phyloP scores from a whole-genome alignment of 2,329 filamentous ascomycete genomes.

The Scolecobasidium constrictum region DNA sequence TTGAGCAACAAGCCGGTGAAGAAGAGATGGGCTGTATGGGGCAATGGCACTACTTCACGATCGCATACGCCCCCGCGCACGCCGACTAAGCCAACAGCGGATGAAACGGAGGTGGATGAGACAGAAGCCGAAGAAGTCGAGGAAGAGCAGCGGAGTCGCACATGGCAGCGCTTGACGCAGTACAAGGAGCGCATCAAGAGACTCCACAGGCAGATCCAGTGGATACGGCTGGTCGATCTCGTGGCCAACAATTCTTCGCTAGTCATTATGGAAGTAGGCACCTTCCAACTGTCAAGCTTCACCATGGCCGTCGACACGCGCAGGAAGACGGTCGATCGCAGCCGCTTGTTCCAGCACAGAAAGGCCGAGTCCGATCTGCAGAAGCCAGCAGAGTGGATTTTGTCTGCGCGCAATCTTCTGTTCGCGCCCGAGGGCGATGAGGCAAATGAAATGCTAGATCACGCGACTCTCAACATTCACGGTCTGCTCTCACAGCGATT shows the following conservation, averaged over 20 bases:
- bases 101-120: conserved; percentile 9
- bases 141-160: conserved; percentile 49
- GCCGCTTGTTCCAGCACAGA: conserved; percentile 76
- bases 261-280: conserved; percentile 70
- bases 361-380: conserved; percentile 52
- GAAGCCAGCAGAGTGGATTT: conserved; percentile 86
- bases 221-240: conserved; percentile 81
- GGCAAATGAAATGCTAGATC: conserved; percentile 78
- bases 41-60: conserved; percentile 19
- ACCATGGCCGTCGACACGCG: conserved; percentile 84
- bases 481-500: conserved; percentile 77
- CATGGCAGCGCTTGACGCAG: conserved; percentile 69
- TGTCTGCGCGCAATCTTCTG: conserved; percentile 72
- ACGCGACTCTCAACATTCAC: conserved; percentile 79
- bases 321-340: conserved; percentile 81
- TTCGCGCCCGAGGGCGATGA: conserved; percentile 81
- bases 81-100: conserved; percentile 8
- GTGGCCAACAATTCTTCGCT: conserved; percentile 72
- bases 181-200: conserved; percentile 79
- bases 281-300: conserved; percentile 72
- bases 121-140: conserved; percentile 15
- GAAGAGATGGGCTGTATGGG: conserved; percentile 16
- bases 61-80: conserved; percentile 11
- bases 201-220: conserved; percentile 76
- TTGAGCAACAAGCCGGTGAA: conserved; percentile 32